Conservation (phyloP, 768 basidiomycete genomes). For the Lepiota venenata region DNA sequence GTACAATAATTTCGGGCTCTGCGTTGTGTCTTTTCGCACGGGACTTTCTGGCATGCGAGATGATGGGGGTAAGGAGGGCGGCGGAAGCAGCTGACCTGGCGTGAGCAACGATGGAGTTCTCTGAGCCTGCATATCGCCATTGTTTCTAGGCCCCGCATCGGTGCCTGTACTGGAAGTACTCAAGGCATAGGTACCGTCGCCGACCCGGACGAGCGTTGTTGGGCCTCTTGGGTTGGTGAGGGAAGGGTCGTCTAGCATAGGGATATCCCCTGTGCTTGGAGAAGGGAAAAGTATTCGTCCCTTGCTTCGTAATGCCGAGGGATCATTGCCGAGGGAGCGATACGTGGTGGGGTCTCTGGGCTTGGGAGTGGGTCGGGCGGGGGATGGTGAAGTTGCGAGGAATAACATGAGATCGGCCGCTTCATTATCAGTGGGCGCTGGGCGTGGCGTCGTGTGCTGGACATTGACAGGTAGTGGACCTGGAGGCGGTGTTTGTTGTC, state of each 20-base stretch:
- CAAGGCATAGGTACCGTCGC: slow-evolving; percentile 41
- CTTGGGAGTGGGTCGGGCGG: slow-evolving; percentile 57
- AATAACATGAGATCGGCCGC: slow-evolving; percentile 86
- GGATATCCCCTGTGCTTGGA: slow-evolving; percentile 1
- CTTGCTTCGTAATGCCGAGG: slow-evolving; percentile 34
- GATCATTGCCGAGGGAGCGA: slow-evolving; percentile 49
- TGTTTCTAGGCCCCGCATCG: slow-evolving; percentile 22
- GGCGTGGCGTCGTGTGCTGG: slow-evolving; percentile 40
- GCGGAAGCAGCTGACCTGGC: slow-evolving; percentile 22
- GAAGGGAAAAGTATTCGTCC: slow-evolving; percentile 72
- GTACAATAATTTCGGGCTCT: slow-evolving; percentile 14
- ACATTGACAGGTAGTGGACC: slow-evolving; percentile 19
- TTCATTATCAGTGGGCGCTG: slow-evolving; percentile 70
- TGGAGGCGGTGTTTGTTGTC: slow-evolving; percentile 38
- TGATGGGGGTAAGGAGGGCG: slow-evolving; percentile 11
- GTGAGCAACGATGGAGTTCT: slow-evolving; percentile 2
- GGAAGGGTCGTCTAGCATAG: not conserved
- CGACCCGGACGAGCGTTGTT: slow-evolving; percentile 27
- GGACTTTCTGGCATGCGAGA: slow-evolving; percentile 16
- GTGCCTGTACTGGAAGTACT: slow-evolving; percentile 38
- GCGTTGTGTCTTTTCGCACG: slow-evolving; percentile 9
- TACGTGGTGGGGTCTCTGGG: slow-evolving; percentile 55
- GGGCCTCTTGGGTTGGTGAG: slow-evolving; percentile 9
- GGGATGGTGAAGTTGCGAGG: slow-evolving; percentile 83
- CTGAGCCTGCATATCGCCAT: slow-evolving; percentile 12